Evolutionary conservation across 805 yeast species (phyloP), one percentile per base, ranked within the genome.

Genomic region (Hyphopichia homilentoma): DNA sequence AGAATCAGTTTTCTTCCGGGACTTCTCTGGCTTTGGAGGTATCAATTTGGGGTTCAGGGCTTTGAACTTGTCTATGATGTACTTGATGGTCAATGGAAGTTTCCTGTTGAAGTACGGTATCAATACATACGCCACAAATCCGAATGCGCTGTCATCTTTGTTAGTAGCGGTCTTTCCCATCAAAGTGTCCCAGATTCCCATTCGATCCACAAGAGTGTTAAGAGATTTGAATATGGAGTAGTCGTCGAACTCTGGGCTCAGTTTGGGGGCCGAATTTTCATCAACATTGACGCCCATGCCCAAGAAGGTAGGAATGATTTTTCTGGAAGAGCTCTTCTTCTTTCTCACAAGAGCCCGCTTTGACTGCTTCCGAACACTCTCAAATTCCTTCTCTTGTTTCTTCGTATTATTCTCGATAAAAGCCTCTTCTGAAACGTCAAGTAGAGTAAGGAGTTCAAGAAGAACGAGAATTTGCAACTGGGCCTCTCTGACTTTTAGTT

Each of bases 181-280:
- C 13, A 78, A 47, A 5, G 74, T 61, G 41, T 77, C 82, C 64
- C 77, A 64, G 21, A 78, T 65, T 17, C 72, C 68, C 41, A 77
- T 54, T 38, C 76, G 70, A 46, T 77, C 83, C 2, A 76, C 46
- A 20, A 71, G 60, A 5, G 70, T 47, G 37, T 70, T 73, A 27
- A 77, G 45, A 1, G 53, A 43, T 3, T 35, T 37, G 18, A 46
- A 56, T 19, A 60, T 33, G 2, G 38, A 16, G 32, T 23, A 46
- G 7, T 43, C 39, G 18, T 36, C 41, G 7, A 38, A 42, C 24
- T 57, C 62, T n/a, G n/a, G n/a, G 27, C 54, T 54, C 27, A 36
- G 52, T 22, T 52, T 51, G 13, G 50, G 30, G 18, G 18, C 29
- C n/a, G 27, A 12, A 5, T 2, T 14, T 4, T 27, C 22, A 18